phyloP scores from a whole-genome alignment of 768 basidiomycete species.

The Ephemerocybe angulata region DNA sequence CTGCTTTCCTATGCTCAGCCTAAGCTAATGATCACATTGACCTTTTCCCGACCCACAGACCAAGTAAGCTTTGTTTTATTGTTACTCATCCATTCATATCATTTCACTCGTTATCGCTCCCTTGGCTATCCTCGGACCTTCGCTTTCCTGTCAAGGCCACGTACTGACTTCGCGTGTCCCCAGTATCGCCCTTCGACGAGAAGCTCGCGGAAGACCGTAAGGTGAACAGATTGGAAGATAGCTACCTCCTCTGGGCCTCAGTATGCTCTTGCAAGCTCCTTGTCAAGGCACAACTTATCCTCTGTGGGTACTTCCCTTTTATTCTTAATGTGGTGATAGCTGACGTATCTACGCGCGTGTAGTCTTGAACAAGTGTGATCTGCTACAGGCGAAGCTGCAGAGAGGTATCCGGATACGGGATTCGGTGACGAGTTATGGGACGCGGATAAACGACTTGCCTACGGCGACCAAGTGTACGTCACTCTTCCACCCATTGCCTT shows the following conservation, averaged over 20 bases:
- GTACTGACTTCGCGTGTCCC: too few relatives aligned
- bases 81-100: conserved; percentile 5
- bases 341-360: conserved; percentile 8
- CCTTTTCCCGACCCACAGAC: too few relatives aligned
- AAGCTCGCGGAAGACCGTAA: conserved; percentile 63
- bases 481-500: conserved; percentile 2
- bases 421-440: conserved; percentile 70
- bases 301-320: conserved; percentile 32
- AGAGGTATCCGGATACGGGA: conserved; percentile 64
- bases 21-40: too few relatives aligned
- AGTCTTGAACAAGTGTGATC: conserved; percentile 70
- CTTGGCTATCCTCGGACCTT: conserved; percentile 31
- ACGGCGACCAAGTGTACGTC: conserved; percentile 69
- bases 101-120: conserved; percentile 24
- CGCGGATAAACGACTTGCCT: conserved; percentile 63
- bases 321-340: background rate
- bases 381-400: conserved; percentile 68
- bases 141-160: conserved; percentile 4
- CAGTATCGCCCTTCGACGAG: conserved; percentile 81
- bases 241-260: conserved; percentile 71
- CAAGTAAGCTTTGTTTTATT: background rate
- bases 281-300: conserved; percentile 50
- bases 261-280: conserved; percentile 68
- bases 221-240: conserved; percentile 76
- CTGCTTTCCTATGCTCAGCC: too few relatives aligned